phyloP scores from a whole-genome alignment of 2,329 filamentous ascomycete species.

The Aspergillus novofumigatus region DNA sequence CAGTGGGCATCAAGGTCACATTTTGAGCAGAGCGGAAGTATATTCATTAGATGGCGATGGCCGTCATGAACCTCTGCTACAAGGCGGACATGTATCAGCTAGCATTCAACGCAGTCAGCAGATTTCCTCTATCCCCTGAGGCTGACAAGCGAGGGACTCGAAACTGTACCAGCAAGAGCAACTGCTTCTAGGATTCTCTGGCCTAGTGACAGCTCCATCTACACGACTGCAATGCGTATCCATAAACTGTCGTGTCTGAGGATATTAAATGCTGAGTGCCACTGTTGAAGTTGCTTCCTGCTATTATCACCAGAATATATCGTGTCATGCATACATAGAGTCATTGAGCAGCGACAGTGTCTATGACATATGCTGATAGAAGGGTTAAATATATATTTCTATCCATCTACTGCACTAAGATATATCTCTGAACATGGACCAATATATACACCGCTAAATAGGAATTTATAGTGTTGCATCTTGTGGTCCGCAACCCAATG shows the following conservation, averaged over 20 bases:
- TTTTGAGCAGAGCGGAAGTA: slow-evolving; percentile 22
- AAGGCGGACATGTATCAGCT: not conserved
- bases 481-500: too few relatives aligned
- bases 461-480: too few relatives aligned
- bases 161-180: too few relatives aligned
- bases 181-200: too few relatives aligned
- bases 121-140: too few relatives aligned
- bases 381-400: not conserved
- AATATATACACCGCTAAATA: too few relatives aligned
- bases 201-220: too few relatives aligned
- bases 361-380: not conserved
- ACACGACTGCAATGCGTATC: too few relatives aligned
- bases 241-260: not conserved
- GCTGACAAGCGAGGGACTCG: too few relatives aligned
- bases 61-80: not conserved
- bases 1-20: slow-evolving; percentile 45
- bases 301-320: too few relatives aligned
- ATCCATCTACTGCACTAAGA: not conserved
- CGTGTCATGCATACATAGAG: too few relatives aligned
- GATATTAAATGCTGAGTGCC: not conserved
- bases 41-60: not conserved
- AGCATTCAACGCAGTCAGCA: not conserved
- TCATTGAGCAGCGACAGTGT: not conserved
- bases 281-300: not conserved
- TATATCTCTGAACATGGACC: too few relatives aligned